Percentiles rank a stretch among this genome's conserved stretches.
Conservation (phyloP, 208 protist species). For the Spongospora subterranea region DNA sequence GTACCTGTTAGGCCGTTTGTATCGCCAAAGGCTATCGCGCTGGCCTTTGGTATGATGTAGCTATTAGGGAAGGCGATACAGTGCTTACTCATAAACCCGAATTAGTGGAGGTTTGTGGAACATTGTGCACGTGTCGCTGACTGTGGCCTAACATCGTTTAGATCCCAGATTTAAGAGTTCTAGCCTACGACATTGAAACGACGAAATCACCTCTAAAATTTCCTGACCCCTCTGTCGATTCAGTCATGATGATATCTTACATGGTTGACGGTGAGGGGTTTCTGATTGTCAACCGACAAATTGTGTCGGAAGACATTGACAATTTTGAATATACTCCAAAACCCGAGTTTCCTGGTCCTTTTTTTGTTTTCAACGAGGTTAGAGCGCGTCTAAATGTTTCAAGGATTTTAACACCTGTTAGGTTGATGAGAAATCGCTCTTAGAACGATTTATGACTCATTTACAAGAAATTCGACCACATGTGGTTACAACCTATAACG, state of each 20-base stretch:
- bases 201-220: conserved; percentile 99
- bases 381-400: neutral
- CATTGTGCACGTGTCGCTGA: neutral
- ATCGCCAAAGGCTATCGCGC: neutral
- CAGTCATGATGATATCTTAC: conserved; percentile 99
- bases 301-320: conserved; percentile 96
- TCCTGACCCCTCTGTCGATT: conserved; percentile 92
- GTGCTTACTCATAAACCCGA: conserved; percentile 43
- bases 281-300: conserved; percentile 96
- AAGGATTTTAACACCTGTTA: conserved; percentile 14
- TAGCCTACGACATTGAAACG: conserved; percentile 95
- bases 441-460: conserved; percentile 93
- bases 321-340: conserved; percentile 99
- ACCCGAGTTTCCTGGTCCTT: conserved; percentile 94
- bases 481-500: conserved; percentile 99
- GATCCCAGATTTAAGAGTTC: conserved; percentile 55
- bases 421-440: conserved; percentile 75
- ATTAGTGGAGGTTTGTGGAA: conserved; percentile 71
- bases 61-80: conserved; percentile 12
- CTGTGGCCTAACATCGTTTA: conserved; percentile 90
- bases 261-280: conserved; percentile 98
- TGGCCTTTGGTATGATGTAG: conserved; percentile 55
- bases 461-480: conserved; percentile 92
- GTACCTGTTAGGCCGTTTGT: conserved; percentile 93
- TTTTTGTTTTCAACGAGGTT: conserved; percentile 80